A percentile compares a stretch with the other conserved stretches of the same genome.
Evolutionary conservation across 805 yeast genomes (phyloP).

Genomic region (Ogataea ramenticola): DNA sequence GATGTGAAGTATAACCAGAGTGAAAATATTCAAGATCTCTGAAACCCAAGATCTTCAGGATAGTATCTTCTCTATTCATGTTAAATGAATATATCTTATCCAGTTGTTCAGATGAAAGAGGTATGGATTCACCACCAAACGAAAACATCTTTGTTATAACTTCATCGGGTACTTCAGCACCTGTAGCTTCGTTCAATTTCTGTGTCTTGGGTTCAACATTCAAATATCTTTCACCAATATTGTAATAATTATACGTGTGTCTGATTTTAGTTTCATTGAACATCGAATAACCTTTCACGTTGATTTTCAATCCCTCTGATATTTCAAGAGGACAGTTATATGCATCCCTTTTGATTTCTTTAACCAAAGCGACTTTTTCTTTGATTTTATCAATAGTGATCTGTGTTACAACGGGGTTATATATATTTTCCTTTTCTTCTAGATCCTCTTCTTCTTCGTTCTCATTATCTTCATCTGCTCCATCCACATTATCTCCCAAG

Average conservation of each 20-base stretch:
- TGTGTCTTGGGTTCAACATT: constrained; percentile 43
- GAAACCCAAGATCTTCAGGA: constrained; percentile 64
- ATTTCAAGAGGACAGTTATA: constrained; percentile 57
- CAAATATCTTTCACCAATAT: constrained; percentile 41
- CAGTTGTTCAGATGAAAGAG: constrained; percentile 30
- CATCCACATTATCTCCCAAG: constrained; percentile 9
- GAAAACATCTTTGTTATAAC: constrained; percentile 31
- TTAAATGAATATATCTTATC: constrained; percentile 26
- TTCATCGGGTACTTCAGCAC: constrained; percentile 29
- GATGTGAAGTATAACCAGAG: constrained; percentile 43
- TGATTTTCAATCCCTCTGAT: constrained; percentile 48
- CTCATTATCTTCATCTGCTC: constrained; percentile 1
- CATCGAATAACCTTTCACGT: constrained; percentile 67
- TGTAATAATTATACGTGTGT: constrained; percentile 45
- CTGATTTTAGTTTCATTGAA: constrained; percentile 46
- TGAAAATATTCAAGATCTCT: constrained; percentile 37
- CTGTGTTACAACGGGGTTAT: constrained; percentile 31
- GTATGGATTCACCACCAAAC: constrained; percentile 40
- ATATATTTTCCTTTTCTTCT: constrained; percentile 1
- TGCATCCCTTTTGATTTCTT: constrained; percentile 55
- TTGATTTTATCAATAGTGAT: constrained; percentile 36
- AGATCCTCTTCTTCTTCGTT: constrained; percentile 4
- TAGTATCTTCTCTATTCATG: constrained; percentile 27
- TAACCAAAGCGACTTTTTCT: constrained; percentile 43
- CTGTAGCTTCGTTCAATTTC: constrained; percentile 33